Evolutionary conservation across 257 asterid species (phyloP).

Genomic region (Solanum neorickii): DNA sequence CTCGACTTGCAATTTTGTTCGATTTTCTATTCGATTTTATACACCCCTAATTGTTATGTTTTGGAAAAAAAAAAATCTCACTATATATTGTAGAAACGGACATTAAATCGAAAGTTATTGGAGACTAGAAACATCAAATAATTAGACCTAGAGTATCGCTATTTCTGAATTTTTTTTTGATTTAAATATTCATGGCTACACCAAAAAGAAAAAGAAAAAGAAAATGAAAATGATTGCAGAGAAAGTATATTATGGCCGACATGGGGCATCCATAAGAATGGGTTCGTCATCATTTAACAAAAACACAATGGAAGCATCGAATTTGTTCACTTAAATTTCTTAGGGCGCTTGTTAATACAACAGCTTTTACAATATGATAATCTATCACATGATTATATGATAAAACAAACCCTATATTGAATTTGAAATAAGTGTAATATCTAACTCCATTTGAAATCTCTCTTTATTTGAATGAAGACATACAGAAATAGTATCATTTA

Average conservation of each 20-base stretch:
- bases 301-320: background rate
- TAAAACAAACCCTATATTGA: background rate
- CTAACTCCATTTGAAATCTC: background rate
- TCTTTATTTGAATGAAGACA: background rate
- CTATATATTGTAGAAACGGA: background rate
- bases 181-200: too few species aligned
- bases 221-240: background rate
- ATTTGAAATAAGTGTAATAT: background rate
- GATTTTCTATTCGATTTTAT: too few species aligned
- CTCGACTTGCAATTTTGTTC: too few species aligned
- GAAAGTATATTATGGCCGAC: background rate
- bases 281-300: background rate
- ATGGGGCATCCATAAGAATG: background rate
- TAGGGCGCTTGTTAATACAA: background rate
- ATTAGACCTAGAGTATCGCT: background rate
- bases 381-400: background rate
- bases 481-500: too few species aligned
- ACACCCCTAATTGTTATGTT: background rate
- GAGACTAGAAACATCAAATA: background rate
- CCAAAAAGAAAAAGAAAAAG: too few species aligned
- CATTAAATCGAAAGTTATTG: background rate
- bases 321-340: background rate
- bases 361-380: background rate
- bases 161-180: too few species aligned
- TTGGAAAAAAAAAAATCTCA: background rate